Percentiles rank a stretch among this genome's conserved stretches.
Evolutionary conservation across 129 eudicot genomes (phyloP).

Genomic region (Silybum marianum): DNA sequence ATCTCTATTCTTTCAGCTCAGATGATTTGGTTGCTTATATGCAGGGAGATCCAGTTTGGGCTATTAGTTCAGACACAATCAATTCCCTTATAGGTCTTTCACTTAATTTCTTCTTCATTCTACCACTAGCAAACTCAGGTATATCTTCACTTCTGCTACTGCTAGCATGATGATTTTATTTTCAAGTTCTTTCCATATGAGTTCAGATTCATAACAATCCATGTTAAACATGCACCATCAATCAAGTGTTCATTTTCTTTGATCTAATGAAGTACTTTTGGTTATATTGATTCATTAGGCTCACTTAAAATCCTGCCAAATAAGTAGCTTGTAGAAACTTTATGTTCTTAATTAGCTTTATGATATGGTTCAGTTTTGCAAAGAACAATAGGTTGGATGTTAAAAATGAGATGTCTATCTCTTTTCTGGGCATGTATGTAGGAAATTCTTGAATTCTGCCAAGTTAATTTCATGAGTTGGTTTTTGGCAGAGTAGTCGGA

Average conservation of each 20-base stretch:
- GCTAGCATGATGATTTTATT: background rate
- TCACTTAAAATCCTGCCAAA: background rate
- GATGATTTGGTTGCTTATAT: background rate
- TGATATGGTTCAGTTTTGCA: background rate
- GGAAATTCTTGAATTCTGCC: background rate
- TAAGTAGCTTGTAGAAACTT: no score
- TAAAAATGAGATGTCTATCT: background rate
- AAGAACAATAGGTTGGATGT: background rate
- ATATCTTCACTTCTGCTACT: conserved; percentile 11
- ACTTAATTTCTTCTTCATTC: conserved; percentile 89
- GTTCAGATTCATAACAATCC: background rate
- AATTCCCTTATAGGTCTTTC: conserved; percentile 76
- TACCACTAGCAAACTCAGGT: conserved; percentile 82
- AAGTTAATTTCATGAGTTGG: conserved; percentile 31
- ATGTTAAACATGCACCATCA: background rate
- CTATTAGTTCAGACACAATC: conserved; percentile 85
- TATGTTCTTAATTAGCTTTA: no score
- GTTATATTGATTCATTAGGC: background rate
- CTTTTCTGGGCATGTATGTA: background rate
- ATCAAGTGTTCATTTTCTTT: background rate
- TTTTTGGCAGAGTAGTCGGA: conserved; percentile 94
- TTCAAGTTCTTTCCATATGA: conserved; percentile 2
- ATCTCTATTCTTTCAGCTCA: background rate
- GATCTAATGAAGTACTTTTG: background rate
- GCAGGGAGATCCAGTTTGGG: conserved; percentile 99